Evolutionary conservation across 352 stramenopile genomes (phyloP).

Genomic region (Pythium rishiriense): DNA sequence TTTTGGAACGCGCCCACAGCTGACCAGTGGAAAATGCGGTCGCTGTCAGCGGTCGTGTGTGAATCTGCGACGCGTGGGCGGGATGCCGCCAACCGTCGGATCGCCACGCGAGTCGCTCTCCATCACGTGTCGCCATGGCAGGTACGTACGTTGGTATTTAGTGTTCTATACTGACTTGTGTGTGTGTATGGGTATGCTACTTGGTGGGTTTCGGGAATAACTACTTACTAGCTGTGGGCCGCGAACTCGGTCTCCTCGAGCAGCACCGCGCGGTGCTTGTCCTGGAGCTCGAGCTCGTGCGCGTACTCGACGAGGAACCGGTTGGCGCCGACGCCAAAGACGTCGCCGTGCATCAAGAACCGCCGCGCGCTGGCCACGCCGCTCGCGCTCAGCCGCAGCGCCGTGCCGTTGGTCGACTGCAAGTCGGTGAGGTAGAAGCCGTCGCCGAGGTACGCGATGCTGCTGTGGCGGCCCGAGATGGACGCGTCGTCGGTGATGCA

Average conservation of each 20-base stretch:
- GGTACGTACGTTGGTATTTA: not conserved
- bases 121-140: not conserved
- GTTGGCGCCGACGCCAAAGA: slow-evolving; percentile 84
- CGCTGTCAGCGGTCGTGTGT: not conserved
- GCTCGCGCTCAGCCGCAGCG: slow-evolving; percentile 64
- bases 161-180: too few relatives aligned
- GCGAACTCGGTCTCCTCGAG: not conserved
- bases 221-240: slow-evolving; percentile 5
- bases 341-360: slow-evolving; percentile 74
- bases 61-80: too few relatives aligned
- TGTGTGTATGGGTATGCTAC: too few relatives aligned
- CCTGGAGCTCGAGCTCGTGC: slow-evolving; percentile 46
- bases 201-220: not conserved
- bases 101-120: not conserved
- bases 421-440: slow-evolving; percentile 88
- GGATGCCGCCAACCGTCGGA: not conserved
- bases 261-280: slow-evolving; percentile 12
- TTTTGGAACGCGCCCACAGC: too few relatives aligned
- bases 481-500: slow-evolving; percentile 84
- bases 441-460: slow-evolving; percentile 71
- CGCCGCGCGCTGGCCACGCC: slow-evolving; percentile 55
- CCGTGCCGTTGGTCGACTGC: slow-evolving; percentile 81
- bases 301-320: slow-evolving; percentile 84
- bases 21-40: too few relatives aligned
- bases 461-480: slow-evolving; percentile 73